Conservation (phyloP, 345 rosid genomes). For the Hibiscus syriacus region DNA sequence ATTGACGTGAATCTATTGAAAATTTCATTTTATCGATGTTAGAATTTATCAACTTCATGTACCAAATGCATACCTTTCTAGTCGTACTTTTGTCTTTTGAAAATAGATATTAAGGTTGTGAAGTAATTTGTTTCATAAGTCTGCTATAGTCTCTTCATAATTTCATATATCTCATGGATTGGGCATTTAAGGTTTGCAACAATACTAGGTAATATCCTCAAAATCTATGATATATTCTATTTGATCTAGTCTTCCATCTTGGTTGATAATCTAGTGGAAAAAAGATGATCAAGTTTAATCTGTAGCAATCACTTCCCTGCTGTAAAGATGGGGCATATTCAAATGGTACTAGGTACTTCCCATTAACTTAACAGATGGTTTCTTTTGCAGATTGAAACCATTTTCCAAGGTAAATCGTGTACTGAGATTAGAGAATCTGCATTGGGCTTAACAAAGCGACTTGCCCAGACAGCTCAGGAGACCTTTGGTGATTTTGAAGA, state of each 20-base stretch:
- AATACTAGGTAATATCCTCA: not conserved
- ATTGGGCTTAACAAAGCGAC: constrained; percentile 72
- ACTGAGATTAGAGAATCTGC: constrained; percentile 81
- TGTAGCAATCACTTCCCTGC: not conserved
- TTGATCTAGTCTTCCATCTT: not conserved
- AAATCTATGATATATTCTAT: not conserved
- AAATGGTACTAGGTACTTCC: not conserved
- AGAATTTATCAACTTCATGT: not conserved
- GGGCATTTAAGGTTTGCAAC: not conserved
- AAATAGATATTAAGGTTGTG: not conserved
- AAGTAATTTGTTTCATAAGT: not conserved
- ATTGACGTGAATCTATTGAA: not conserved
- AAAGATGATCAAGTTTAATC: not conserved
- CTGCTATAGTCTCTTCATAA: not conserved
- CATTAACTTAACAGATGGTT: not conserved
- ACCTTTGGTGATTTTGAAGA: constrained; percentile 98
- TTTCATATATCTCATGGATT: not conserved
- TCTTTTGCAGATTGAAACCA: constrained; percentile 56
- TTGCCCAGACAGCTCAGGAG: constrained; percentile 90
- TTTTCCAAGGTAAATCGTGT: constrained; percentile 87
- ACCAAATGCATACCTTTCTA: not conserved
- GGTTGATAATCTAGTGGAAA: not conserved
- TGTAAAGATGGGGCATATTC: not conserved
- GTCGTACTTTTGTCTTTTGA: not conserved
- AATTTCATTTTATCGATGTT: not conserved